Evolutionary conservation across 805 yeast species (phyloP).

Genomic region (Saccharomycopsis guyanensis): DNA sequence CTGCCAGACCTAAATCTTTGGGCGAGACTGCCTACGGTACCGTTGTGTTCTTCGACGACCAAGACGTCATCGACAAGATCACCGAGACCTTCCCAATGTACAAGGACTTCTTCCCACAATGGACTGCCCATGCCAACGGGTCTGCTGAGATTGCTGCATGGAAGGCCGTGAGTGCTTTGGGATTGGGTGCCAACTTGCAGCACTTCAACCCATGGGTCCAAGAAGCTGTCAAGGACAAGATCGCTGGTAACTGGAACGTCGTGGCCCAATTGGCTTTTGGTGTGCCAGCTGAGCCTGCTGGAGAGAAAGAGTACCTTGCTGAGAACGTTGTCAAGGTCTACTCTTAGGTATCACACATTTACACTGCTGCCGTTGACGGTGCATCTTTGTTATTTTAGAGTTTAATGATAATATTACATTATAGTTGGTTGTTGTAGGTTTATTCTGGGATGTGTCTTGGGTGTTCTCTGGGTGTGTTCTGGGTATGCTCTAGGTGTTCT

Average conservation of each 20-base stretch:
- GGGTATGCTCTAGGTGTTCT: too few species aligned
- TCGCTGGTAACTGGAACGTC: conserved; percentile 39
- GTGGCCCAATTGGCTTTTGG: conserved; percentile 47
- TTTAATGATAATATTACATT: too few species aligned
- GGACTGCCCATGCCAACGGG: conserved; percentile 41
- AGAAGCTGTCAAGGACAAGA: conserved; percentile 32
- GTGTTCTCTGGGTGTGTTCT: too few species aligned
- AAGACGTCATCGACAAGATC: conserved; percentile 31
- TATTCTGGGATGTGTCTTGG: too few species aligned
- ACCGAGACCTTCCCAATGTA: conserved; percentile 37
- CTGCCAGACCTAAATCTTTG: conserved; percentile 36
- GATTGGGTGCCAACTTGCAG: conserved; percentile 45
- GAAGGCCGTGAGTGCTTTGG: conserved; percentile 39
- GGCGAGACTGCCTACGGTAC: conserved; percentile 43
- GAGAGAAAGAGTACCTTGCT: conserved; percentile 32
- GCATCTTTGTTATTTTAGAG: too few species aligned
- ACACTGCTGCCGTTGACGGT: too few species aligned
- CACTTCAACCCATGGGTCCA: conserved; percentile 42
- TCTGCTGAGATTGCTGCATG: conserved; percentile 44
- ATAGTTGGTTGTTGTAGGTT: too few species aligned
- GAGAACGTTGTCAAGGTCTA: neutral
- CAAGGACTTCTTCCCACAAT: conserved; percentile 39
- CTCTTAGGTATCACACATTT: neutral
- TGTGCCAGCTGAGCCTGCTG: conserved; percentile 30
- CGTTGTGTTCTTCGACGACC: conserved; percentile 41